Evolutionary conservation across 192 early-diverging fungal species (phyloP), one percentile per base, ranked within the genome.

Genomic region (Backusella tarrabulga): DNA sequence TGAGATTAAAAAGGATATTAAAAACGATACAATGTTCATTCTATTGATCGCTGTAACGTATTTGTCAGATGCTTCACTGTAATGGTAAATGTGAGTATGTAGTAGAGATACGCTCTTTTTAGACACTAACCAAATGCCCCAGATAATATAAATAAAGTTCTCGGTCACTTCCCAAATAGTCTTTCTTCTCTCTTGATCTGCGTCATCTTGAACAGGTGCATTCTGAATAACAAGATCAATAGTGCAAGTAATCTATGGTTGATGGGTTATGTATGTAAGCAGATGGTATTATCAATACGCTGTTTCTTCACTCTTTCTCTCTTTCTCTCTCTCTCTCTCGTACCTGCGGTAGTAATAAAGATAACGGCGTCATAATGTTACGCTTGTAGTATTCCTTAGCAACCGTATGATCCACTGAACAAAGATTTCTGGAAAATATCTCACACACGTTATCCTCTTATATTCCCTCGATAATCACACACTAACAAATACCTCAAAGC

Each of bases 21-120:
- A 80, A 78, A 93, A 92, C 1, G 87, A 87, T 3, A 89, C 73
- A 21, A 90, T 75, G 56, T 79, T 76, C 81, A 91, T 82, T 76
- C 83, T 83, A 81, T 95, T 94, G 72, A 96, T 87, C 32, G 86
- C 78, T 72, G 87, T 85, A 21, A 97, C 79, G 40, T 88, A 88
- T 26, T 87, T 83, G 6, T 94, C 90, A 12, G 91, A 93, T 34
- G 88, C 88, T 68, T 97, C 95, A 68, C 92, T 91, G 19, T 12
- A 17, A 44, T 17, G 42, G 38, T 12, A 40, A 9, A 56, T 56
- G 17, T 56, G 6, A 21, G 21, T 19, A 56, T 21, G 7, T 19
- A 26, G 54, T 1, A 44, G 2, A 44, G 2, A 3, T 44, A 0
- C 14, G 4, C 12, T 17, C 15, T 71, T 6, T 21, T 12, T 3